These are phyloP conservation scores for Pseudozyma sp. DNA, from an alignment of 1,284 basidiomycete species.

Conservation along the genomic window DNA sequence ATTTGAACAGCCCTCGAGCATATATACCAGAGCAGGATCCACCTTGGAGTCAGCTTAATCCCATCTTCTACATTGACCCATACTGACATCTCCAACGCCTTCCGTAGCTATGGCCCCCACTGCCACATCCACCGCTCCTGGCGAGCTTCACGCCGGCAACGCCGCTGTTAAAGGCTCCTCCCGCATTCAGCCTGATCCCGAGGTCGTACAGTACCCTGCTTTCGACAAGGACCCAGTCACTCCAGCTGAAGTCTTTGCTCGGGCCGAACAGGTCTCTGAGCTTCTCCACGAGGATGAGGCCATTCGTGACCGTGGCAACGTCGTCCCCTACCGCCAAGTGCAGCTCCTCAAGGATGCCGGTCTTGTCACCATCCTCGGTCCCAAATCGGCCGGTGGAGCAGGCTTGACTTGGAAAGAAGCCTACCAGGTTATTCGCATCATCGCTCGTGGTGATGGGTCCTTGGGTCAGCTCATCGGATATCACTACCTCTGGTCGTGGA, in stretches of 20 bases:
- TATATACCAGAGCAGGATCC: neutral
- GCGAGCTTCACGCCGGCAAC: constrained; percentile 9
- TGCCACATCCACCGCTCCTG: constrained; percentile 30
- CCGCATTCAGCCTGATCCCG: constrained; percentile 61
- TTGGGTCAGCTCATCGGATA: constrained; percentile 62
- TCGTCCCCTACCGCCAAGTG: constrained; percentile 66
- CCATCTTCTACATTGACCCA: too few species aligned
- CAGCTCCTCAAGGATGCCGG: constrained; percentile 67
- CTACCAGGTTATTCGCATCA: constrained; percentile 61
- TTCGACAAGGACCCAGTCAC: constrained; percentile 54
- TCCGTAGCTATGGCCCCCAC: constrained; percentile 45
- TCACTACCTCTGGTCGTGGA: constrained; percentile 63
- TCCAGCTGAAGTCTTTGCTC: constrained; percentile 54
- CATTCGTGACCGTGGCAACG: constrained; percentile 64
- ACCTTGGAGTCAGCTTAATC: too few species aligned
- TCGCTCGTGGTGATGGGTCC: constrained; percentile 65
- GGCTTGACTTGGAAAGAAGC: constrained; percentile 61
- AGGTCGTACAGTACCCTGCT: constrained; percentile 59
- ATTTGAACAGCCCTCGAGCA: neutral
- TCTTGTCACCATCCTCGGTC: constrained; percentile 64
- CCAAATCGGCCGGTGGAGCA: constrained; percentile 58
- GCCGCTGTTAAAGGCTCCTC: constrained; percentile 34
- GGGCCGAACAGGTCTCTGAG: constrained; percentile 63
- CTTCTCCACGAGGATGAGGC: constrained; percentile 64
- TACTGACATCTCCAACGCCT: neutral